Evolutionary conservation across 176 grass and related monocot genomes (phyloP).

Genomic region (Poa pratensis): DNA sequence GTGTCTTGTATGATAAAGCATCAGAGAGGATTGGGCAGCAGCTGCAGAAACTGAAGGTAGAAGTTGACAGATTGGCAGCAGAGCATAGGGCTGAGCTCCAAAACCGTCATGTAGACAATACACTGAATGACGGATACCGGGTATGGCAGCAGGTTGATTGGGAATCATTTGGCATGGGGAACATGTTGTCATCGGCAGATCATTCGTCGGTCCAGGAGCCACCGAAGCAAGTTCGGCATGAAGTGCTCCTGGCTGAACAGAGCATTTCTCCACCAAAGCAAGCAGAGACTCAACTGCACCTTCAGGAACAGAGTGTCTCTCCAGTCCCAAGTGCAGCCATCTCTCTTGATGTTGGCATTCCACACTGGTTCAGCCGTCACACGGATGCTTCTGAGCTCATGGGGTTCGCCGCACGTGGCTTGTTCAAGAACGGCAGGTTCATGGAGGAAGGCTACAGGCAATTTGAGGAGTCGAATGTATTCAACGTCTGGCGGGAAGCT

Average conservation of each 20-base stretch:
- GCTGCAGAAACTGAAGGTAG: conserved; percentile 70
- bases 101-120: conserved; percentile 13
- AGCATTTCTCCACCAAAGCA: conserved; percentile 22
- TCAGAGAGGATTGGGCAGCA: conserved; percentile 70
- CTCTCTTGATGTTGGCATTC: conserved; percentile 30
- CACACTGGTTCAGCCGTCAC: conserved; percentile 61
- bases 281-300: not conserved
- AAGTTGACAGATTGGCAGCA: conserved; percentile 62
- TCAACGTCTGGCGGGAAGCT: conserved; percentile 46
- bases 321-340: not conserved
- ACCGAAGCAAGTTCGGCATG: conserved; percentile 28
- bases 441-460: conserved; percentile 41
- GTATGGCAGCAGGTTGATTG: conserved; percentile 90
- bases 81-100: conserved; percentile 55
- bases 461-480: not conserved
- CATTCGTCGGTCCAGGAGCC: not conserved
- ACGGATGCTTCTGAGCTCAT: conserved; percentile 69
- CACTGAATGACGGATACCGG: conserved; percentile 24
- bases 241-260: not conserved
- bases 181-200: conserved; percentile 63
- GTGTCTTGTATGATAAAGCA: conserved; percentile 68
- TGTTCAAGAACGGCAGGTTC: conserved; percentile 68
- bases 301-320: not conserved
- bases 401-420: conserved; percentile 81
- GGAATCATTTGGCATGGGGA: conserved; percentile 87